Conservation (phyloP, 1,284 basidiomycete species). For the Puccinia triticina region DNA sequence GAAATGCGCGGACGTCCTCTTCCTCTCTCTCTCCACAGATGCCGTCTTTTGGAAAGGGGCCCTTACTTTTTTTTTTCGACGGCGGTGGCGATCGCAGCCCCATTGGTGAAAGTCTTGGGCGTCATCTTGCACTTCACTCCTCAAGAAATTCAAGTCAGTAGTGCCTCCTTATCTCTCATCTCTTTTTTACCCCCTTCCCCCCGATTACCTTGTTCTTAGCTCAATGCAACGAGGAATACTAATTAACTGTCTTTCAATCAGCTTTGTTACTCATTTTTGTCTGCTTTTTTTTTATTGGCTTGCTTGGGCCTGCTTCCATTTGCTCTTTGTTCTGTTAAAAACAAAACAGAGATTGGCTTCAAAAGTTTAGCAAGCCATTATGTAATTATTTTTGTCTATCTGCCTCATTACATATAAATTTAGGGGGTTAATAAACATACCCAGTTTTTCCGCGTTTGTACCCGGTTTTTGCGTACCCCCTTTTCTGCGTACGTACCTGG, state of each 20-base stretch:
- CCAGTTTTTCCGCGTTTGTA: no score
- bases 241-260: background rate
- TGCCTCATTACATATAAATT: no score
- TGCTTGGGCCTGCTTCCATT: background rate
- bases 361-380: background rate
- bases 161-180: background rate
- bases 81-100: no score
- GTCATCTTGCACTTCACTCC: slow-evolving; percentile 91
- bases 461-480: no score
- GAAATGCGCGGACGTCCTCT: slow-evolving; percentile 75
- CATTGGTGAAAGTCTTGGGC: slow-evolving; percentile 85
- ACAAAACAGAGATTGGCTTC: background rate
- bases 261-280: no score
- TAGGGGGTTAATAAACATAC: no score
- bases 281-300: background rate
- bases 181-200: background rate
- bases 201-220: no score
- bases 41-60: no score
- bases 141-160: slow-evolving; percentile 69
- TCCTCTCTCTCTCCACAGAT: background rate
- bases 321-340: background rate
- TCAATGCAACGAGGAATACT: no score
- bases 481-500: no score
- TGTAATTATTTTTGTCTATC: no score
- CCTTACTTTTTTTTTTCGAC: no score